Conservation (phyloP, 1,139 yeast genomes). For the Williopsis jadinii region DNA sequence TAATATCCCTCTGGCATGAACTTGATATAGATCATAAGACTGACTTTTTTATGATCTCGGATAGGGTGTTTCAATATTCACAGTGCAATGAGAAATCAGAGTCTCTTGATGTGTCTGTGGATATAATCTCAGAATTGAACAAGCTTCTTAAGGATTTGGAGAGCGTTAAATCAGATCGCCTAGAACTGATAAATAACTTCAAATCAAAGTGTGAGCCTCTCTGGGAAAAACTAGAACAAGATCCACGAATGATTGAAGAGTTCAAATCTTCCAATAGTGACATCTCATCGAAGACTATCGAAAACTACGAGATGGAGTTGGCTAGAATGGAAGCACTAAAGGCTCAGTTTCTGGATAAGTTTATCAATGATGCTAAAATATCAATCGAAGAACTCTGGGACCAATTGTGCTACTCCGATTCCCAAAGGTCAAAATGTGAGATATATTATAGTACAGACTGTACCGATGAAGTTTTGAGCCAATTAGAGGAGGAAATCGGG, state of each 20-base stretch:
- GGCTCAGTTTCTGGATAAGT: slow-evolving; percentile 55
- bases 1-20: slow-evolving; percentile 12
- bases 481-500: slow-evolving; percentile 59
- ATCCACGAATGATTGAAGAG: slow-evolving; percentile 27
- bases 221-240: slow-evolving; percentile 47
- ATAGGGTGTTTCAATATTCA: slow-evolving; percentile 12
- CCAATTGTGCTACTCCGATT: slow-evolving; percentile 47
- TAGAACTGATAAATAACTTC: slow-evolving; percentile 8
- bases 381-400: slow-evolving; percentile 61
- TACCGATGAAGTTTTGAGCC: slow-evolving; percentile 45
- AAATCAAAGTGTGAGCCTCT: slow-evolving; percentile 33
- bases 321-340: slow-evolving; percentile 53
- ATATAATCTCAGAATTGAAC: slow-evolving; percentile 13
- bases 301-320: slow-evolving; percentile 43
- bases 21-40: slow-evolving; percentile 13
- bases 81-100: neutral
- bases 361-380: slow-evolving; percentile 54
- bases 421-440: slow-evolving; percentile 33
- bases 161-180: slow-evolving; percentile 6
- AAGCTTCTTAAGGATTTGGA: slow-evolving; percentile 20
- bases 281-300: slow-evolving; percentile 22
- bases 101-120: slow-evolving; percentile 15
- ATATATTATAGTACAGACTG: slow-evolving; percentile 25
- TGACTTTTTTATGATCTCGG: slow-evolving; percentile 15
- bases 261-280: slow-evolving; percentile 34